Percentiles rank a stretch among this genome's conserved stretches.
Evolutionary conservation across 1,284 basidiomycete species (phyloP).

Genomic region (Rhodotorula sp.): DNA sequence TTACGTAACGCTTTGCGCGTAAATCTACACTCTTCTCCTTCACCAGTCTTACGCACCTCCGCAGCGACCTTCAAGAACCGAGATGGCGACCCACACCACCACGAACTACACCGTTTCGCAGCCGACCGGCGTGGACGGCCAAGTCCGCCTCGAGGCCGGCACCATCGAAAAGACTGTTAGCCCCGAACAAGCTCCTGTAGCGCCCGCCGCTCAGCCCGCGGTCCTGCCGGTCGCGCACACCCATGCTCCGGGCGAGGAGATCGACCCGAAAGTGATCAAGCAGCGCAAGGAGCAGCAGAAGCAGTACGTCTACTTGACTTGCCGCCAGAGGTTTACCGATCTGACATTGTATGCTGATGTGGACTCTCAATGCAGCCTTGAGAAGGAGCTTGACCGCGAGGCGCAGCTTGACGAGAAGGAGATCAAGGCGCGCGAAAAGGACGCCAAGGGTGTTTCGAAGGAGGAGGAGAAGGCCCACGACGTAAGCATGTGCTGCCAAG

Average conservation of each 20-base stretch:
- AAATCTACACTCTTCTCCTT: no score
- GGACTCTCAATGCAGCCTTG: not conserved
- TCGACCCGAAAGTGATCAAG: conserved; percentile 1
- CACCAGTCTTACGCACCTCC: no score
- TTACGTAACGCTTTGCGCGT: no score
- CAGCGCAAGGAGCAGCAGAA: conserved; percentile 6
- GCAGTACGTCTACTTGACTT: not conserved
- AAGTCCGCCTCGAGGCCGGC: conserved; percentile 1
- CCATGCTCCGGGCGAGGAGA: not conserved
- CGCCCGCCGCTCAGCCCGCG: not conserved
- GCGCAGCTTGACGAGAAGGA: not conserved
- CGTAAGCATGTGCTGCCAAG: not conserved
- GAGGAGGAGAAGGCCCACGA: not conserved
- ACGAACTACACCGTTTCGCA: not conserved
- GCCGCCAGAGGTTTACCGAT: not conserved
- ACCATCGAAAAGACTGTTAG: not conserved
- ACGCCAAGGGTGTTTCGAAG: not conserved
- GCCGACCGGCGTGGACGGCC: not conserved
- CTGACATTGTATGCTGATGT: not conserved
- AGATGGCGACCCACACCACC: not conserved
- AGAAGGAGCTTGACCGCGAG: not conserved
- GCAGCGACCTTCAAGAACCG: no score
- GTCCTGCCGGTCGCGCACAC: conserved; percentile 1
- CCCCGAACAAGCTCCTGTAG: not conserved
- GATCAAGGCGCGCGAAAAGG: not conserved